These are phyloP conservation scores for Paramecium sonneborni DNA, from an alignment of 73 alveolate genomes.

Conservation along the genomic window DNA sequence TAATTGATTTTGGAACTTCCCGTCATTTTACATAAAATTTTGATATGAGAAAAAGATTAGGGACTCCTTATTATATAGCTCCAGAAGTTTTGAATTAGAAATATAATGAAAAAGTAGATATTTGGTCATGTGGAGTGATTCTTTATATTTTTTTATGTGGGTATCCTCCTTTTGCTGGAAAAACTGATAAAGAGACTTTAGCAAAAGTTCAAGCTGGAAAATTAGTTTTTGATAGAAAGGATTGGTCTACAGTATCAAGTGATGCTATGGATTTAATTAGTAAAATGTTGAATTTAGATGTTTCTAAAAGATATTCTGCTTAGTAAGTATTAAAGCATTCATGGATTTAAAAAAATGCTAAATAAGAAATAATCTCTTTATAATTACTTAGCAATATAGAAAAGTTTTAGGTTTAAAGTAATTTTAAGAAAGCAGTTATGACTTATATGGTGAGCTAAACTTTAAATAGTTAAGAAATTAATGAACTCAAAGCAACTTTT, in stretches of 20 bases:
- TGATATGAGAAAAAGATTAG: constrained; percentile 74
- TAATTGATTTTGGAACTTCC: constrained; percentile 93
- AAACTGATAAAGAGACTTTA: constrained; percentile 72
- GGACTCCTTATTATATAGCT: constrained; percentile 90
- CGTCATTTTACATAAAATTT: constrained; percentile 65
- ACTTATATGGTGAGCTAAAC: constrained; percentile 29
- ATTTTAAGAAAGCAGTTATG: constrained; percentile 30
- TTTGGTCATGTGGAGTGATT: constrained; percentile 94
- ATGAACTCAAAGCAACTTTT: not conserved
- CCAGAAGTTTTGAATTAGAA: constrained; percentile 81
- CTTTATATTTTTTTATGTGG: constrained; percentile 80
- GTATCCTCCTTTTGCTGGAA: constrained; percentile 86
- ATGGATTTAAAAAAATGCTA: not conserved
- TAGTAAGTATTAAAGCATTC: constrained; percentile 70
- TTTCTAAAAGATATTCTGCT: constrained; percentile 80
- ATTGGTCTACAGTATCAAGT: constrained; percentile 69
- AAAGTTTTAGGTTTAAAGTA: constrained; percentile 28
- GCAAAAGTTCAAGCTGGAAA: constrained; percentile 70
- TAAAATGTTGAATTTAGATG: constrained; percentile 74
- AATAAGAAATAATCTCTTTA: not conserved
- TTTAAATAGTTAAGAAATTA: not conserved
- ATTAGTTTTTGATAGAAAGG: constrained; percentile 68
- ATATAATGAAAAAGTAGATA: constrained; percentile 83
- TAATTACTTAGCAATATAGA: not conserved
- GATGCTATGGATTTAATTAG: constrained; percentile 77